Base-by-base conservation (phyloP, 139 green algal genomes). In the Tetradesmus obliquus region DNA sequence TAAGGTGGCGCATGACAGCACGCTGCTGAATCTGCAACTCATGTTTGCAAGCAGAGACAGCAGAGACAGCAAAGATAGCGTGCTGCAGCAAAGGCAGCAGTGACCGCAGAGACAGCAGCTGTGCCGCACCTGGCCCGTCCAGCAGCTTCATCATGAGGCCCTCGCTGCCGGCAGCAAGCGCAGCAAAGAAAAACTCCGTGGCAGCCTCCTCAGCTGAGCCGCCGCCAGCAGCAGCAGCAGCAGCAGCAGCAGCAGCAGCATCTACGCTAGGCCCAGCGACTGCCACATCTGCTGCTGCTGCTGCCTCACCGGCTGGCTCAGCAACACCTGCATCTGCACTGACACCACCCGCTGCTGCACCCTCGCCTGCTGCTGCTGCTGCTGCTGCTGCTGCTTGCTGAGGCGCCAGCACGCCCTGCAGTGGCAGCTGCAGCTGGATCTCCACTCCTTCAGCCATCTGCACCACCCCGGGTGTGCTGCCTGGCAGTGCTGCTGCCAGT, bases 101-200 rank as follows among this genome's bases (percentile, higher is more conserved):
- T 19, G 8, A 45, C 32, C 32, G 32, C 32, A 45, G 0, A 45
- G 32, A 45, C 82, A 71, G 12, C 54, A 51, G 82, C 82, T 53
- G 17, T 19, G 17, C 15, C 15, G 88, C 82, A 51, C 87, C 83
- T 5, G 82, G 87, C 10, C 57, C 93, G 51, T 96, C 94, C 90
- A 99, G 91, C 5, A 92, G 87, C 93, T 99, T 99, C 17, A 99
- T 91, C 97, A 99, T 98, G 20, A 99, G 93, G 0, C 97, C 97
- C 91, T 98, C 96, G 62, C 88, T 87, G 72, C 96, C 95, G 1
- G 87, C 92, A 13, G 94, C 94, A 84, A 97, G 92, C 0, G 96
- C 92, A 55, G 94, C 88, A 71, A 95, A 72, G 92, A 98, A 90
- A n/a, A 91, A 90, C 17, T 95, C 94, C 6, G n/a, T 76, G 80